Evolutionary conservation across 495 filamentous ascomycete genomes (phyloP), one percentile per base, ranked within the genome.

Genomic region (Aspergillus conjunctus): DNA sequence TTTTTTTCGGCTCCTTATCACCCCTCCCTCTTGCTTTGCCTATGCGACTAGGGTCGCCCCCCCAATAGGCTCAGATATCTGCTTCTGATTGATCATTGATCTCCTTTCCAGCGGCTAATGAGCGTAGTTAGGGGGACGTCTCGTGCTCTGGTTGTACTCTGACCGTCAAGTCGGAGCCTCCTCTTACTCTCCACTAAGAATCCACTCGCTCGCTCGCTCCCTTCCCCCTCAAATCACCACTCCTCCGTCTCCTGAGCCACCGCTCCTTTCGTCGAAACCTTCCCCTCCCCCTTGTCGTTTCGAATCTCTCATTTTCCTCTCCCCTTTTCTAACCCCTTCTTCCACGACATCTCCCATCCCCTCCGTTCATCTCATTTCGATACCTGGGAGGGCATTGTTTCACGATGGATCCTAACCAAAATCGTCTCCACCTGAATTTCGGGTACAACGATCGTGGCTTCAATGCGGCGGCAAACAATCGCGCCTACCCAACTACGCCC

Each of bases 401-500:
- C 63, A 79, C 63, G 51, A 83, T 82, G 77, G 79, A 84, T 73
- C 80, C 78, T 7, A 79, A 85, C 69, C 81, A 73, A 32, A 77
- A 78, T 51, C 87, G 87, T 56, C 80, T 90, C 57, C 85, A 87
- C 68, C 79, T 92, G 62, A 92, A 92, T 74, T 89, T 91, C 70
- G 76, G 74, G 54, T 81, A 79, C 70, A 80, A 82, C 65, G 86
- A 87, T 69, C 86, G 87, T 65, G 83, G 84, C 65, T 85, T 86
- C 67, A 84, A 60, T 50, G 62, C 64, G 20, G 79, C 83, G 53
- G 75, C 84, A 57, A 85, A 85, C 74, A 89, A 87, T 73, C 90
- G 91, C 74, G 86, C 89, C 59, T 98, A 93, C 84, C 95, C 94
- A 69, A 96, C 94, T 49, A 98, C 94, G 17, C 93, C 94, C 56